Conservation (phyloP, 805 yeast species). For the Yarrowia hollandica region DNA sequence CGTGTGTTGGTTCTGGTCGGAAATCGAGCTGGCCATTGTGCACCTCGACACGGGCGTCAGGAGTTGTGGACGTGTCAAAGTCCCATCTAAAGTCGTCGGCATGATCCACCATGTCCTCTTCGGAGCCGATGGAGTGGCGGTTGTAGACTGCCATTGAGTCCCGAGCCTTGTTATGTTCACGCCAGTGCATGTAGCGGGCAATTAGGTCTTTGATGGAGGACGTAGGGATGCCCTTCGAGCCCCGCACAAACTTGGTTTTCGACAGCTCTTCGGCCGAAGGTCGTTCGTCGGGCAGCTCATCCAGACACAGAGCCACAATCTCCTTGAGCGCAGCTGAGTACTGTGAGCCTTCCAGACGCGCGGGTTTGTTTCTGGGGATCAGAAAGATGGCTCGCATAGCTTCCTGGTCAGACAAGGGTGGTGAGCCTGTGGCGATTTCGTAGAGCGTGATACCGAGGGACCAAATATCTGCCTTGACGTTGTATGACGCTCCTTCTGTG, state of each 20-base stretch:
- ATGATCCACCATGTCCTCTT: constrained; percentile 12
- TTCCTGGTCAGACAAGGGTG: constrained; percentile 95
- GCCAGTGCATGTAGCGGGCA: constrained; percentile 51
- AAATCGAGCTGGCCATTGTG: constrained; percentile 18
- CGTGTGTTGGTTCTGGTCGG: constrained; percentile 8
- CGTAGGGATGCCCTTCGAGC: constrained; percentile 62
- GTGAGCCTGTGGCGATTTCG: constrained; percentile 95
- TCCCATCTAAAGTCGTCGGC: constrained; percentile 59
- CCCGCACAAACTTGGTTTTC: constrained; percentile 69
- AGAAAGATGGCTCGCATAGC: constrained; percentile 93
- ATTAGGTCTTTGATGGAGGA: constrained; percentile 69
- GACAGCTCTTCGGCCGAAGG: constrained; percentile 81
- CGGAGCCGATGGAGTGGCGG: constrained; percentile 34
- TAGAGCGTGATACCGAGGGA: constrained; percentile 91
- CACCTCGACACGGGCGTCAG: constrained; percentile 15
- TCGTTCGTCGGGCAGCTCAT: constrained; percentile 88
- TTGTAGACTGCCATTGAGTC: constrained; percentile 42
- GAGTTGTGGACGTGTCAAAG: constrained; percentile 58
- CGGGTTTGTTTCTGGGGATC: constrained; percentile 90
- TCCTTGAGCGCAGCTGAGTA: constrained; percentile 78
- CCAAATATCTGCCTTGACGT: constrained; percentile 94
- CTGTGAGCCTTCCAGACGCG: constrained; percentile 87
- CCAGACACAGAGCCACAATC: constrained; percentile 85
- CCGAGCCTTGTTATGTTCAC: constrained; percentile 55
- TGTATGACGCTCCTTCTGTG: constrained; percentile 47